Base-by-base conservation (phyloP, 495 filamentous ascomycete species). In the Penicillium cataractarum region DNA sequence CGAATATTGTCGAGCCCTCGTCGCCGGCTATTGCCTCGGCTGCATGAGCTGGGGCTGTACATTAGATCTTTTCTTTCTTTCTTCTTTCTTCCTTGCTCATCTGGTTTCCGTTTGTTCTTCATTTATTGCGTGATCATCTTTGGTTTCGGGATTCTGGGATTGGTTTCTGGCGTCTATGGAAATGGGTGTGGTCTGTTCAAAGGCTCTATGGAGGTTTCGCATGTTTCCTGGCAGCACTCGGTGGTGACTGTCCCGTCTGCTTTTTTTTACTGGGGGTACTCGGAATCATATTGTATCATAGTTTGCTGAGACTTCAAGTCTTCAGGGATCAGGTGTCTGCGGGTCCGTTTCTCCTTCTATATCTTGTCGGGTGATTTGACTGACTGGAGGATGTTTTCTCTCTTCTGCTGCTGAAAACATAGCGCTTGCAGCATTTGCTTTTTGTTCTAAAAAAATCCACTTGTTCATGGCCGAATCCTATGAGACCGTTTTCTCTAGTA, bases 1-100 rank as follows among this genome's bases (percentile, higher is more conserved):
- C 76, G 13, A 76, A 74, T 21, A 63, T 78, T 19, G 74, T 77
- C 19, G 79, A 79, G 57, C 75, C 80, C 22, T 80, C 83, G 2
- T 78, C 78, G 29, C 77, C 82, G 39, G 74, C 73, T n/a, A 75
- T 81, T 56, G 75, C 79, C 50, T 76, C 77, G 73, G 59, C 78
- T 51, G 77, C 75, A 15, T 81, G 68, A 70, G 51, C 46, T 32
- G 54, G 26, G 22, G 49, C 19, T 65, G 66, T 65, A 64, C 24
- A 71, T 49, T 60, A 64, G 12, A 46, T 39, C 26, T 33, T 59
- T 46, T 63, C 32, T 33, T 44, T 46, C 37, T 56, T 10, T 69
- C 68, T 62, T 33, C 69, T 58, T 71, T 69, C 15, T 50, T 52
- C 72, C 69, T 60, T 54, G 63, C 29, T 7, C 4, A 7, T 17